Evolutionary conservation across 768 basidiomycete genomes (phyloP).

Genomic region (Amanita fuliginea): DNA sequence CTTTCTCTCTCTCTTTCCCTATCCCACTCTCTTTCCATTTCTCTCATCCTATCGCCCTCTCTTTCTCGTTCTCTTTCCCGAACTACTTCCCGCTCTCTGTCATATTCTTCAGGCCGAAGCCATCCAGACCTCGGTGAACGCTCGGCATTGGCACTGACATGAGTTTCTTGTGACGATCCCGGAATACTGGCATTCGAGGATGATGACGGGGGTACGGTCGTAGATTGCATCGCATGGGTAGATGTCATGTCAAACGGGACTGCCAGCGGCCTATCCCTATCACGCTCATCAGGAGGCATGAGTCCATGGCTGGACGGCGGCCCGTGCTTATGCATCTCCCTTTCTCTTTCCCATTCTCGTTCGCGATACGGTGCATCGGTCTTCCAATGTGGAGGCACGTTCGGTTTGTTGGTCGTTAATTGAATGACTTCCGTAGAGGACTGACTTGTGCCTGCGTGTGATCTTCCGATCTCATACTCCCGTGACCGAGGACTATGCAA

Average conservation of each 20-base stretch:
- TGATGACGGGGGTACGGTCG: neutral
- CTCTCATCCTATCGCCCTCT: conserved; percentile 7
- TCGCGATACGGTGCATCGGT: conserved; percentile 6
- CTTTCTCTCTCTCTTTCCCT: conserved; percentile 1
- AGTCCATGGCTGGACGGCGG: neutral
- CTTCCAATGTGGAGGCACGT: conserved; percentile 12
- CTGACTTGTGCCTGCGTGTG: conserved; percentile 22
- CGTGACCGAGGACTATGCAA: conserved; percentile 16
- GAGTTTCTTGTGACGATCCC: conserved; percentile 11
- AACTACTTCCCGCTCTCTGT: conserved; percentile 14
- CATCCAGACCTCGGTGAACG: conserved; percentile 24
- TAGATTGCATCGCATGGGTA: conserved; percentile 25
- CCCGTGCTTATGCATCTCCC: conserved; percentile 7
- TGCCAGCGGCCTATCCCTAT: conserved; percentile 43
- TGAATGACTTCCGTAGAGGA: conserved; percentile 45
- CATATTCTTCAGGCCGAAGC: conserved; percentile 16
- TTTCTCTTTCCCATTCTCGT: conserved; percentile 10
- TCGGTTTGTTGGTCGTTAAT: conserved; percentile 27
- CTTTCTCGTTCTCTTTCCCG: conserved; percentile 1
- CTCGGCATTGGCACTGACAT: conserved; percentile 14
- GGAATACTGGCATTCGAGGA: conserved; percentile 3
- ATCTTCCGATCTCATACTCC: conserved; percentile 23
- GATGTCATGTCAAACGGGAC: conserved; percentile 45
- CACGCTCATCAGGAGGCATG: conserved; percentile 27
- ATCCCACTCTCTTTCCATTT: conserved; percentile 7